Evolutionary conservation across 73 alveolate genomes (phyloP), one percentile per base, ranked within the genome.

Genomic region (Paramecium primaurelia): DNA sequence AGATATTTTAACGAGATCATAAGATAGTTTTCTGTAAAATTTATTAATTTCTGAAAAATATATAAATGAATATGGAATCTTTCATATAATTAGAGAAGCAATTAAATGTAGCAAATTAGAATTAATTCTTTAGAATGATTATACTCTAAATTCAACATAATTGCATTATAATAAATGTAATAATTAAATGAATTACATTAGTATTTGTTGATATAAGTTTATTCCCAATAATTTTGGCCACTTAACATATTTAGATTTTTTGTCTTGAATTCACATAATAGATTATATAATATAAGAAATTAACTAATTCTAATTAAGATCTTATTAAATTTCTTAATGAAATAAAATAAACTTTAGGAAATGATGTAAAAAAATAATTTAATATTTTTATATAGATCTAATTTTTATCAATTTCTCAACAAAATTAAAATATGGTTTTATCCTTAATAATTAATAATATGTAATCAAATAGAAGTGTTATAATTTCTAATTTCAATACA

Each of bases 41-140:
- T 64, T 64, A 64, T 32, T 64, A 28, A 64, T 64, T 22, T 32
- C 84, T 32, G 84, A 64, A 64, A 64, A 64, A 18, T 64, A 11
- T 34, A 64, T 64, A 64, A 64, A 64, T 64, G 84, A 64, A 64
- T 64, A 64, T 64, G 84, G 84, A 64, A 64, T 64, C 84, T 64
- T 64, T 64, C 84, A 64, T 64, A 64, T 64, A 14, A 34, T 64
- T 5, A 64, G 84, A 64, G 84, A 64, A 64, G 42, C 84, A 25
- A 64, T 64, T 8, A 64, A 64, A 64, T 64, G 12, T 22, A 64
- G 84, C 12, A 64, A 28, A 16, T 11, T 64, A 32, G 84, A 64
- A 28, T 34, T 64, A 28, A 64, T 64, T 1, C 84, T 64, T 28
- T 34, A 64, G 54, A 64, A 64, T 64, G 84, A 64, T 34, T 64